phyloP scores from a whole-genome alignment of 164 flowering plant genomes.

The Saururus chinensis region DNA sequence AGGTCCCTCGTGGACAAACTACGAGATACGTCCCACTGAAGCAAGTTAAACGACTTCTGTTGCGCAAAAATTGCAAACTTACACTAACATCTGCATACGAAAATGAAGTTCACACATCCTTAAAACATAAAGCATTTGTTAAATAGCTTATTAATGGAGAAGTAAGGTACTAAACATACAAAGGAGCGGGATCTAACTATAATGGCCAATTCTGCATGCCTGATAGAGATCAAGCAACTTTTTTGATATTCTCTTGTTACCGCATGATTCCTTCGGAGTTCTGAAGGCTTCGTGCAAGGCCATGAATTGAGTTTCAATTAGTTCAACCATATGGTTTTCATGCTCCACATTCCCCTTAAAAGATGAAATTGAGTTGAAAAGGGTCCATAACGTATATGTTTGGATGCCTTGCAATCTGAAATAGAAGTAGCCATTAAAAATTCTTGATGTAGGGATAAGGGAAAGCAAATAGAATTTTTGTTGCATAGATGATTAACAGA shows the following conservation, averaged over 20 bases:
- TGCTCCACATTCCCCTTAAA: constrained; percentile 40
- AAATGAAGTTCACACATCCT: too few relatives aligned
- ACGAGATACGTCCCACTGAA: too few relatives aligned
- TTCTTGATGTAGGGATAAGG: neutral
- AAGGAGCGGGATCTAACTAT: constrained; percentile 38
- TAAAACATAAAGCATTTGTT: too few relatives aligned
- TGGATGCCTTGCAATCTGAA: constrained; percentile 87
- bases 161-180: neutral
- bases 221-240: constrained; percentile 59
- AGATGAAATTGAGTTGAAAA: constrained; percentile 35
- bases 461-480: too few relatives aligned
- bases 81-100: too few relatives aligned
- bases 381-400: constrained; percentile 60
- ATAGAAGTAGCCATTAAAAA: neutral
- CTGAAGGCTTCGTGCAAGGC: constrained; percentile 38
- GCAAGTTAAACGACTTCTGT: too few relatives aligned
- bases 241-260: constrained; percentile 25
- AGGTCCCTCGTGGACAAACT: too few relatives aligned
- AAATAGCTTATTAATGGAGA: neutral
- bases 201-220: constrained; percentile 72
- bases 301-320: constrained; percentile 35
- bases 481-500: neutral
- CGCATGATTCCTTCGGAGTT: constrained; percentile 23
- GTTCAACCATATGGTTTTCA: constrained; percentile 28
- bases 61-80: too few relatives aligned